Base-by-base conservation (phyloP, 192 early-diverging fungal genomes). In the Coemansia sp. region DNA sequence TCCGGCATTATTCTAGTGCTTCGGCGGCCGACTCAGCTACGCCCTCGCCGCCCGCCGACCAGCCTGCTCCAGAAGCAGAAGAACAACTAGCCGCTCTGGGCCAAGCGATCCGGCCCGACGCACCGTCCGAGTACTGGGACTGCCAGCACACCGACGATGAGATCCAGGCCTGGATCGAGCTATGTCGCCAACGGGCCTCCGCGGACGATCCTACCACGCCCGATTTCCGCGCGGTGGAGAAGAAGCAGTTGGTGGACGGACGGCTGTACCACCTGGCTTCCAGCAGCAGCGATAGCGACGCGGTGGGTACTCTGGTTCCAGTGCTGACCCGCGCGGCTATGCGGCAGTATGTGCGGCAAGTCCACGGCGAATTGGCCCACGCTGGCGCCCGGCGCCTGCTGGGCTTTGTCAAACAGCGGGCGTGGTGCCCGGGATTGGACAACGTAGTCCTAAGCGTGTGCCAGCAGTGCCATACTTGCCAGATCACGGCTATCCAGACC, bases 391-490 rank as follows among this genome's bases (percentile, higher is more conserved):
- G 17, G 9, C 34, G 58, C 20, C 44, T 30, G 5, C 20, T 47
- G 2, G 44, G 36, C 4, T 25, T 29, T 0, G 25, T 45, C 38
- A 5, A 5, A 4, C 19, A 23, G 1, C 18, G 16, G 2, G 12
- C 30, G 9, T 50, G 46, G 39, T 50, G 40, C n/a, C 14, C 21
- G 0, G 12, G 35, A 14, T 21, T 55, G 2, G 11, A 26, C 38
- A 21, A 12, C 8, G 17, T 43, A 0, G 52, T 60, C 2, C 27
- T 27, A 10, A 1, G 20, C 0, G 28, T 49, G 0, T 39, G 34
- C 3, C 17, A 31, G 0, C 18, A 13, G 10, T 65, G 63, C 21
- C 47, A 46, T 12, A 29, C 22, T 2, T 64, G 63, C 30, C 63
- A 66, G 26, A 19, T 60, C 2, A 44, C 38, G 0, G 47, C 34